Evolutionary conservation across 768 basidiomycete species (phyloP).

Genomic region (Lactarius hengduanensis): DNA sequence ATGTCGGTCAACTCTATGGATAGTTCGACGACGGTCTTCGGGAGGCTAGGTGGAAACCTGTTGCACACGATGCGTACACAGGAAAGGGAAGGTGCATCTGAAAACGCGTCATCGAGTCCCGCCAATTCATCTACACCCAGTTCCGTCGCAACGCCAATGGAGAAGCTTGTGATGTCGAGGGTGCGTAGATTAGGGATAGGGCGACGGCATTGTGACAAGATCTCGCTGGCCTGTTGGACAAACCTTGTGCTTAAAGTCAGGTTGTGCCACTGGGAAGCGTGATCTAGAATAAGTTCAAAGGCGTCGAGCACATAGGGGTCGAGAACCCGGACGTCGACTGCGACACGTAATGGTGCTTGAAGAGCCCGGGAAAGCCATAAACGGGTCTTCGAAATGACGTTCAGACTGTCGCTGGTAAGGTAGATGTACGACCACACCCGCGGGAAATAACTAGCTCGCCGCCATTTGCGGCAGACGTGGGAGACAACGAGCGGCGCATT

Average conservation of each 20-base stretch:
- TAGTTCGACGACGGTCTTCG: constrained; percentile 21
- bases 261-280: constrained; percentile 44
- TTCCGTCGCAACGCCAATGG: constrained; percentile 12
- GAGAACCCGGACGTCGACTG: constrained; percentile 43
- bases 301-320: constrained; percentile 20
- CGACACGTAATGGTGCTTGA: constrained; percentile 45
- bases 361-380: constrained; percentile 53
- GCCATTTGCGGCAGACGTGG: constrained; percentile 60
- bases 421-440: constrained; percentile 58
- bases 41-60: constrained; percentile 22
- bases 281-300: constrained; percentile 38
- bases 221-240: constrained; percentile 40
- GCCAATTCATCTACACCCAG: constrained; percentile 15
- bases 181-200: constrained; percentile 40
- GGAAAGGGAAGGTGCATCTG: constrained; percentile 38
- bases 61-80: constrained; percentile 18
- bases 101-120: constrained; percentile 32
- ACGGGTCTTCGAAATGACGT: constrained; percentile 43
- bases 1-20: constrained; percentile 26
- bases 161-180: constrained; percentile 33
- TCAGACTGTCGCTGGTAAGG: constrained; percentile 45
- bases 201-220: constrained; percentile 40
- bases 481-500: constrained; percentile 54
- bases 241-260: constrained; percentile 43
- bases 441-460: constrained; percentile 50